A percentile compares a stretch with the other conserved stretches of the same genome.
Evolutionary conservation across 2,329 filamentous ascomycete genomes (phyloP).

Genomic region (Trichophyton equinum): DNA sequence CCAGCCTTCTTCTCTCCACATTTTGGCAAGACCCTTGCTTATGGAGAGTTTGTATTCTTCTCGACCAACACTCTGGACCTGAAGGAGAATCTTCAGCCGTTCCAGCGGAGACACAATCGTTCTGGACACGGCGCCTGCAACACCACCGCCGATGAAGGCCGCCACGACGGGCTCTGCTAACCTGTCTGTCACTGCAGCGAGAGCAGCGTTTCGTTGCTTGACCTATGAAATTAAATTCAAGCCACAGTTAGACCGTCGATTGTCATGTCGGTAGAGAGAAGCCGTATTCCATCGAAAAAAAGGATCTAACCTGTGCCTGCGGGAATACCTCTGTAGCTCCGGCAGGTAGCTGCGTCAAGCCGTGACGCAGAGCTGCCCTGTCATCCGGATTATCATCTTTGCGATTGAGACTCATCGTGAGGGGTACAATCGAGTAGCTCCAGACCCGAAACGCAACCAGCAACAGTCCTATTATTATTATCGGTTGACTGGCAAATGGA

Average conservation of each 20-base stretch:
- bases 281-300: neutral
- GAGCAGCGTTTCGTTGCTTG: neutral
- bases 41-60: constrained; percentile 92
- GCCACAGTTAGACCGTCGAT: neutral
- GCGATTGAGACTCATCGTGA: constrained; percentile 9
- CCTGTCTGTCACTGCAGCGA: constrained; percentile 17
- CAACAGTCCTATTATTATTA: neutral
- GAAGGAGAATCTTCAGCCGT: constrained; percentile 93
- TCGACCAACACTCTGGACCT: constrained; percentile 80
- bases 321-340: neutral
- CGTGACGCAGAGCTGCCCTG: neutral
- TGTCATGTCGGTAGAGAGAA: neutral
- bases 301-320: constrained; percentile 1
- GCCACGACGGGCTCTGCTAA: constrained; percentile 72
- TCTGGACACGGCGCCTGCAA: constrained; percentile 91
- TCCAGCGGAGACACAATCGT: constrained; percentile 95
- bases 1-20: constrained; percentile 97
- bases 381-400: constrained; percentile 4
- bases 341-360: neutral
- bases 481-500: neutral
- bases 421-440: neutral
- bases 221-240: neutral
- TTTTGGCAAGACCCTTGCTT: constrained; percentile 76
- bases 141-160: constrained; percentile 85
- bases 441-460: neutral